Evolutionary conservation across 2,329 filamentous ascomycete species (phyloP), one percentile per base, ranked within the genome.

Genomic region (Sporothrix dimorphospora): DNA sequence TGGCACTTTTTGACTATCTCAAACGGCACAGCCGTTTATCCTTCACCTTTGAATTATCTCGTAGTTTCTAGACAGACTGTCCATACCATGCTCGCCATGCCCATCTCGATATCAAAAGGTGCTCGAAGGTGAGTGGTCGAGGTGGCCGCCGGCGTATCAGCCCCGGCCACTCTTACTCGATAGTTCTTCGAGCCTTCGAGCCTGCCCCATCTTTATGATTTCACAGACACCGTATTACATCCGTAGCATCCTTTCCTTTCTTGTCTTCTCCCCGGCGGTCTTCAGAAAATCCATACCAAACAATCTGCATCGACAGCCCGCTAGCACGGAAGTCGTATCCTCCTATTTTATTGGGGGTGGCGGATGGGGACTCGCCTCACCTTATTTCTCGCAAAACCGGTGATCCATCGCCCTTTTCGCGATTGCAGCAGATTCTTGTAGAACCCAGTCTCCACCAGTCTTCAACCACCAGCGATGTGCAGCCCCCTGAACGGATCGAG

Each of bases 401-500:
- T 16, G 59, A 63, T 63, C 57, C 38, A 24, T 63, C 38, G 34
- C 59, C 34, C 16, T 63, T 21, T 42, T 24, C 38, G 59, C 59
- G 38, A 42, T 63, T 45, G 34, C 38, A 42, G 16, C 5, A 7
- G 53, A 57, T 14, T 7, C 14, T 24, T 14, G 24, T 34, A 16
- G 19, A 53, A n/a, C 42, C 42, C 47, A 19, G 47, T 21, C 47
- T 51, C 21, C 16, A 14, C 49, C 49, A 21, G n/a, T 24, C 49
- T 24, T 53, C 42, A 3, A 34, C 30, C 30, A 14, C 42, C 42
- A 47, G 42, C 21, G 34, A 40, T 40, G 57, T n/a, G 57, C 57
- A 38, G 19, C 45, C 65, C 71, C 71, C 70, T 69, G 68, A 61
- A 61, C 53, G 21, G 53, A 70, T 61, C 68, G 38, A 70, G 68